Conservation (phyloP, 2,329 filamentous ascomycete genomes). For the Endocalyx cinctus region DNA sequence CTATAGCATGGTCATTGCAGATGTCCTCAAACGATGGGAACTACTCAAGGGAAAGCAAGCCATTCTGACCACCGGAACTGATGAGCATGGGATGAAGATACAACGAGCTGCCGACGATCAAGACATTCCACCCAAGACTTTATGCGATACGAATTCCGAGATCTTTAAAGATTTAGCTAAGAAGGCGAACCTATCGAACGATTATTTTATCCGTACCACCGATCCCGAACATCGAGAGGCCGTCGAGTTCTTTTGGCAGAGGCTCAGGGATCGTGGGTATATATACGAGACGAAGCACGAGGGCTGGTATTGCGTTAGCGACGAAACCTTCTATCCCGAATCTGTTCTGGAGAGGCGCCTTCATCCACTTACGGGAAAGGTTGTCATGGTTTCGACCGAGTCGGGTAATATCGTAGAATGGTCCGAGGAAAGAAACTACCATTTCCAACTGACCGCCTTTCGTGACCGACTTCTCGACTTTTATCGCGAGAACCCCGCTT, state of each 20-base stretch:
- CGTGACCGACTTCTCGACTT: constrained; percentile 73
- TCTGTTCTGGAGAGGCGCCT: constrained; percentile 68
- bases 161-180: constrained; percentile 73
- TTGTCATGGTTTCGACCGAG: constrained; percentile 77
- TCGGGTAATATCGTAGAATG: constrained; percentile 93
- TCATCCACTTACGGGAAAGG: constrained; percentile 75
- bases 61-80: constrained; percentile 82
- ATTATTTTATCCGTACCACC: constrained; percentile 91
- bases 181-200: constrained; percentile 65
- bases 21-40: constrained; percentile 91
- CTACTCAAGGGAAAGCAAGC: constrained; percentile 66
- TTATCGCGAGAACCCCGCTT: constrained; percentile 72
- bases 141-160: constrained; percentile 80
- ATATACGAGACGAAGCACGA: constrained; percentile 84
- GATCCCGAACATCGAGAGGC: constrained; percentile 76
- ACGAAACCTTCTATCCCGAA: constrained; percentile 92
- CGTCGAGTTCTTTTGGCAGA: constrained; percentile 84
- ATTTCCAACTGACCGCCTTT: constrained; percentile 85
- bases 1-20: constrained; percentile 86
- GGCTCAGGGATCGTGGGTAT: constrained; percentile 68
- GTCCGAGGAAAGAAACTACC: constrained; percentile 90
- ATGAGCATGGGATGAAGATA: constrained; percentile 97
- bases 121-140: constrained; percentile 69
- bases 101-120: constrained; percentile 77
- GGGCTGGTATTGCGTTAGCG: constrained; percentile 95